A percentile compares a stretch with the other conserved stretches of the same genome.
phyloP scores from a whole-genome alignment of 805 yeast species.

The Candida silvatica region DNA sequence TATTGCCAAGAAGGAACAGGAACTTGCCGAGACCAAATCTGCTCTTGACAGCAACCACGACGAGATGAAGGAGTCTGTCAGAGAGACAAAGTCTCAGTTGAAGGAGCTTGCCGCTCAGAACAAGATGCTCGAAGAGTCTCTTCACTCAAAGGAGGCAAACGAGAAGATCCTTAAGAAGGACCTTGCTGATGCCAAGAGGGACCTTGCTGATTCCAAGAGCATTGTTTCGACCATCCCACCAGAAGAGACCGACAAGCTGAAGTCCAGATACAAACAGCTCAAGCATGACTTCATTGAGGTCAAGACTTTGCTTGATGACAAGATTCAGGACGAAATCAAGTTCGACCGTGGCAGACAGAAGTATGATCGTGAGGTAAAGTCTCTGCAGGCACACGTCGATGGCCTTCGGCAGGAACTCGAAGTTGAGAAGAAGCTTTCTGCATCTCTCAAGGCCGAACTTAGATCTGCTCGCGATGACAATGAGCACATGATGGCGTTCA shows the following conservation, averaged over 20 bases:
- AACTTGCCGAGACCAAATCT: not conserved
- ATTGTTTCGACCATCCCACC: slow-evolving; percentile 15
- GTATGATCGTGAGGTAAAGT: slow-evolving; percentile 31
- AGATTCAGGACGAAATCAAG: slow-evolving; percentile 32
- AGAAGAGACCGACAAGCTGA: slow-evolving; percentile 20
- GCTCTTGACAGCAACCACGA: not conserved
- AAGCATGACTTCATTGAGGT: slow-evolving; percentile 39
- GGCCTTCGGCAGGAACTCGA: slow-evolving; percentile 22
- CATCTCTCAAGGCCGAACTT: slow-evolving; percentile 17
- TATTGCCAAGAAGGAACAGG: slow-evolving; percentile 14
- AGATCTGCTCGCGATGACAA: slow-evolving; percentile 25
- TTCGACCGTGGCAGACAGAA: slow-evolving; percentile 37
- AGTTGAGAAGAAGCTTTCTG: slow-evolving; percentile 18
- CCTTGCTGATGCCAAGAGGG: slow-evolving; percentile 10
- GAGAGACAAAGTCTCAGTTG: slow-evolving; percentile 12
- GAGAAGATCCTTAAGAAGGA: slow-evolving; percentile 29
- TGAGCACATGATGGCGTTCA: slow-evolving; percentile 23
- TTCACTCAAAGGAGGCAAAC: slow-evolving; percentile 18
- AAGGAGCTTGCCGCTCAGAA: slow-evolving; percentile 17
- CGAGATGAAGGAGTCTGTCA: slow-evolving; percentile 16
- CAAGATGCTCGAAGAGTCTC: slow-evolving; percentile 28
- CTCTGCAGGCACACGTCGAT: slow-evolving; percentile 23
- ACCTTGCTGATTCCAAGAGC: not conserved
- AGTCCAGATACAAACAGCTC: slow-evolving; percentile 27
- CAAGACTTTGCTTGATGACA: slow-evolving; percentile 31